Evolutionary conservation across 2,329 filamentous ascomycete species (phyloP), one percentile per base, ranked within the genome.

Genomic region (Fonsecaea multimorphosa): DNA sequence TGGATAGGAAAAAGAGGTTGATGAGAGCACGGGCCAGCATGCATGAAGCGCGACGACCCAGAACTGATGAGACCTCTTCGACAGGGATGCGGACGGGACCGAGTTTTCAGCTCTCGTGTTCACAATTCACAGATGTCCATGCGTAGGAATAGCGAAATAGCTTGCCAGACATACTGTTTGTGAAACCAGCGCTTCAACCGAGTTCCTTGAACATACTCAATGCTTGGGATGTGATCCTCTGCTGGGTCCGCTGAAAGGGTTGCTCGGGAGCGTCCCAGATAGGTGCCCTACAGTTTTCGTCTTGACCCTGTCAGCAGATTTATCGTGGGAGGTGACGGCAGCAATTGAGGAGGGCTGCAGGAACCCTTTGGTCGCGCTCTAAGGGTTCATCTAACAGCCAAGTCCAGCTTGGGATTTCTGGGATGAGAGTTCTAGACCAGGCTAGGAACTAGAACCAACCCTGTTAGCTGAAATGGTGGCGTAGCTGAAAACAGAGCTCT

Each of bases 401-500:
- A 11, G 16, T 2, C 19, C 29, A 24, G 27, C 16, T n/a, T 19
- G 32, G 40, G n/a, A 46, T 51, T 60, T n/a, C 36, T 16, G 34
- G 52, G 29, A 19, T 2, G 40, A 29, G 38, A 9, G 57, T 49
- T 60, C 57, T 60, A 60, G 57, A 27, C 57, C 57, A 34, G 36
- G 29, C 44, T 3, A 32, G 19, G 44, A 60, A 34, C 40, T 24
- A 59, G 34, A 60, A 2, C 1, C 27, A 51, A 34, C 24, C 57
- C 57, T 40, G 46, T 31, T 19, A 24, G 44, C 44, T 61, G 29
- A 40, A 54, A 53, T 38, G 8, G 58, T 61, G 58, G 58, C 58
- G 58, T 54, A 61, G 58, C 58, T 61, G 58, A 61, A 61, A 54
- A 53, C 12, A 5, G 36, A 36, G 34, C 34, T 14, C 12, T 40